Evolutionary conservation across 306 rosid species (phyloP).

Genomic region (Echinosophora koreensis): DNA sequence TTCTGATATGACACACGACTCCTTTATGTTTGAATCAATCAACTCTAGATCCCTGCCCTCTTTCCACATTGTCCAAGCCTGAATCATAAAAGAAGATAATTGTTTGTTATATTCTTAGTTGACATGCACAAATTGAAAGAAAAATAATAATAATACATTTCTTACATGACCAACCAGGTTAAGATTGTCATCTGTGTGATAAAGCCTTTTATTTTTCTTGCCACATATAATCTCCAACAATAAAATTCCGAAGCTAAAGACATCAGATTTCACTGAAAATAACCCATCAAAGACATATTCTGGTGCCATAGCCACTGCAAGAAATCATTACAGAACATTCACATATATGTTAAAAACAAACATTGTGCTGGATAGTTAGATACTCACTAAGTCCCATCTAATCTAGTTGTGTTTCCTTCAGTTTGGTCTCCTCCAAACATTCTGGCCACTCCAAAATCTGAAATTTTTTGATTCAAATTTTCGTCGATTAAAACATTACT

Average conservation of each 20-base stretch:
- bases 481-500: conserved; percentile 33
- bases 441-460: conserved; percentile 36
- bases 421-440: conserved; percentile 12
- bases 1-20: conserved; percentile 14
- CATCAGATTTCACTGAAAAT: conserved; percentile 50
- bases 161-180: conserved; percentile 62
- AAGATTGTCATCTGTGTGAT: conserved; percentile 29
- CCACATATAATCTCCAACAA: conserved; percentile 57
- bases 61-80: conserved; percentile 63
- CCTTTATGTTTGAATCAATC: conserved; percentile 39
- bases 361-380: neutral
- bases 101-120: neutral
- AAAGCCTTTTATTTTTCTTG: conserved; percentile 51
- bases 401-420: conserved; percentile 36
- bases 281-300: conserved; percentile 48
- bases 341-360: neutral
- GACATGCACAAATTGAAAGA: neutral
- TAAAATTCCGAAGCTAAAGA: conserved; percentile 51
- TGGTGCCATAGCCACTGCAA: conserved; percentile 61
- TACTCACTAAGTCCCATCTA: conserved; percentile 64
- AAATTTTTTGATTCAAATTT: conserved; percentile 9
- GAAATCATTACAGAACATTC: neutral
- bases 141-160: neutral
- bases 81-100: neutral
- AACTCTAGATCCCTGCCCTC: conserved; percentile 48